Evolutionary conservation across 1,284 basidiomycete species (phyloP).

Genomic region (Kwoniella shivajii): DNA sequence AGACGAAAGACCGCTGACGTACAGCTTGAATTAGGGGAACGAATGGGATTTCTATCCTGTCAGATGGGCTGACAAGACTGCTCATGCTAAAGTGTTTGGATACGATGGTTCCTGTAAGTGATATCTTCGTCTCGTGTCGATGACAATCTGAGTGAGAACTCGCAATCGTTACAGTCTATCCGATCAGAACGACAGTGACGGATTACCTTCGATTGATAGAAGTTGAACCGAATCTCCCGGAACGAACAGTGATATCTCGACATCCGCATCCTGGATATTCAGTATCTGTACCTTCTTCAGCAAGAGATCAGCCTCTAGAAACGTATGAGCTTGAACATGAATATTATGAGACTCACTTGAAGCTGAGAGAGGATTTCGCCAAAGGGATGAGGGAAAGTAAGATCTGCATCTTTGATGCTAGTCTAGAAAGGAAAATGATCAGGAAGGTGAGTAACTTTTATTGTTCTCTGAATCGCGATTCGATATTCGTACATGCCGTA

Average conservation of each 20-base stretch:
- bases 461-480: neutral
- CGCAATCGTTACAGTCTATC: conserved; percentile 41
- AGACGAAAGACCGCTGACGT: neutral
- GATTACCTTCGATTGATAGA: conserved; percentile 19
- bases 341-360: conserved; percentile 42
- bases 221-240: neutral
- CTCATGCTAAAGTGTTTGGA: conserved; percentile 50
- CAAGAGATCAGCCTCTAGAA: conserved; percentile 37
- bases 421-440: conserved; percentile 53
- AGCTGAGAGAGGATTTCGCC: conserved; percentile 47
- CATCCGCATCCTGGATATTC: conserved; percentile 51
- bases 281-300: conserved; percentile 32
- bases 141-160: neutral
- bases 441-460: conserved; percentile 38
- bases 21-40: conserved; percentile 34
- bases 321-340: conserved; percentile 44
- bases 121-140: neutral
- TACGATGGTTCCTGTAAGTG: conserved; percentile 48
- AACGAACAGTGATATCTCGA: conserved; percentile 30
- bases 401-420: conserved; percentile 54
- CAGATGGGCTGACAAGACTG: conserved; percentile 38
- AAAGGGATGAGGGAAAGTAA: conserved; percentile 46
- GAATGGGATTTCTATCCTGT: conserved; percentile 54
- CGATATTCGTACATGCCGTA: too few relatives aligned
- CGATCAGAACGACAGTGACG: conserved; percentile 50